phyloP scores from a whole-genome alignment of 192 early-diverging fungal genomes.

The Umbelopsis vinacea region DNA sequence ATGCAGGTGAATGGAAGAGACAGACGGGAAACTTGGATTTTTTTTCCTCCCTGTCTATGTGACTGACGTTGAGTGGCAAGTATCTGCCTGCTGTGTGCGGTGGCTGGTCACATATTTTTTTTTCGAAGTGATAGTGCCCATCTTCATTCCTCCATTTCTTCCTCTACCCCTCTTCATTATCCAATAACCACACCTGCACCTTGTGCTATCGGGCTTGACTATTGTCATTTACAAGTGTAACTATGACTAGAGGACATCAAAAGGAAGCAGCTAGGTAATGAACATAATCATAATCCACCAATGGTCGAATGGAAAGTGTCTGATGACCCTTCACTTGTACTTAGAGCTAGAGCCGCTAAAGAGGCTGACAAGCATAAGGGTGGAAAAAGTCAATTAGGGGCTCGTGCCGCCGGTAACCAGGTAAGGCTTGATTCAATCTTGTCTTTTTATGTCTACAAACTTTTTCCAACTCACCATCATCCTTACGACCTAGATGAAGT shows the following conservation, averaged over 20 bases:
- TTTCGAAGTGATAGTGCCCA: background rate
- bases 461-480: background rate
- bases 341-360: slow-evolving; percentile 42
- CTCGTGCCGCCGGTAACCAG: slow-evolving; percentile 37
- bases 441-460: background rate
- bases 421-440: slow-evolving; percentile 2
- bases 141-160: background rate
- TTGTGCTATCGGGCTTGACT: slow-evolving; percentile 12
- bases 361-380: slow-evolving; percentile 35
- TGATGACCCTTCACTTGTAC: background rate
- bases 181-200: background rate
- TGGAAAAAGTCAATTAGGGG: slow-evolving; percentile 29
- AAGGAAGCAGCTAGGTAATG: slow-evolving; percentile 21
- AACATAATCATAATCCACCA: background rate
- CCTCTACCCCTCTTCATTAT: background rate
- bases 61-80: background rate
- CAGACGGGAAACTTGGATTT: background rate
- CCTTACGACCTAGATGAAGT: slow-evolving; percentile 29
- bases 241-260: slow-evolving; percentile 19
- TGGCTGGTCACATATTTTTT: slow-evolving; percentile 1
- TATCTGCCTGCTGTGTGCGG: background rate
- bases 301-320: background rate
- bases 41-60: background rate
- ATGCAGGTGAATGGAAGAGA: background rate
- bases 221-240: slow-evolving; percentile 7